Evolutionary conservation across 129 eudicot genomes (phyloP).

Genomic region (Smallanthus sonchifolius): DNA sequence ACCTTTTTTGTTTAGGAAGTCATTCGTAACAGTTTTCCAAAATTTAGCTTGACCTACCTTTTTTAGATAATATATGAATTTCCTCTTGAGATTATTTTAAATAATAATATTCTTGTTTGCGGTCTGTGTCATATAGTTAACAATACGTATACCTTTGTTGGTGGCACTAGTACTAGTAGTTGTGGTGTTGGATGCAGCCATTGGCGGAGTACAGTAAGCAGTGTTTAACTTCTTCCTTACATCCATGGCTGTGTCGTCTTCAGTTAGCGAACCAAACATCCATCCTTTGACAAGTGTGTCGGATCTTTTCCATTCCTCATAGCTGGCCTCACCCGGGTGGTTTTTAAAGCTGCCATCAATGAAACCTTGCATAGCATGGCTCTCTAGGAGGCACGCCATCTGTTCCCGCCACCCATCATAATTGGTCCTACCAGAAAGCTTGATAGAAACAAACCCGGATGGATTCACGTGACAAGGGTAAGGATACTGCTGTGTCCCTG

Average conservation of each 20-base stretch:
- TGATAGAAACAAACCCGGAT: not conserved
- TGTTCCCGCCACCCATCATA: not conserved
- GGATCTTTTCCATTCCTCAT: conserved; percentile 1
- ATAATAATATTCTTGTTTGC: no score
- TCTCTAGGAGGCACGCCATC: not conserved
- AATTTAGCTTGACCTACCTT: no score
- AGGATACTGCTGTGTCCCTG: not conserved
- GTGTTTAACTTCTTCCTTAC: not conserved
- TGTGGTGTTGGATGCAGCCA: not conserved
- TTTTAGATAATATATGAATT: no score
- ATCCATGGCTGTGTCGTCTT: not conserved
- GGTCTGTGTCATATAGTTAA: no score
- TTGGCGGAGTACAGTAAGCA: not conserved
- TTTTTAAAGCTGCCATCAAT: not conserved
- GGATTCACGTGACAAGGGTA: not conserved
- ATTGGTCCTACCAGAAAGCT: not conserved
- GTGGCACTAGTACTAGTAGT: no score
- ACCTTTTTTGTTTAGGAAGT: no score
- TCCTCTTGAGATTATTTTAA: no score
- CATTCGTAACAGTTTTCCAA: no score
- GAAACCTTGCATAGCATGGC: conserved; percentile 4
- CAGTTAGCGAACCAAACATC: conserved; percentile 10
- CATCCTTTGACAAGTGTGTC: conserved; percentile 10
- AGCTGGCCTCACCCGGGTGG: not conserved
- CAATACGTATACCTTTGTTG: not conserved